phyloP scores from a whole-genome alignment of 2,329 filamentous ascomycete genomes.

The Acrocalymma vagum region DNA sequence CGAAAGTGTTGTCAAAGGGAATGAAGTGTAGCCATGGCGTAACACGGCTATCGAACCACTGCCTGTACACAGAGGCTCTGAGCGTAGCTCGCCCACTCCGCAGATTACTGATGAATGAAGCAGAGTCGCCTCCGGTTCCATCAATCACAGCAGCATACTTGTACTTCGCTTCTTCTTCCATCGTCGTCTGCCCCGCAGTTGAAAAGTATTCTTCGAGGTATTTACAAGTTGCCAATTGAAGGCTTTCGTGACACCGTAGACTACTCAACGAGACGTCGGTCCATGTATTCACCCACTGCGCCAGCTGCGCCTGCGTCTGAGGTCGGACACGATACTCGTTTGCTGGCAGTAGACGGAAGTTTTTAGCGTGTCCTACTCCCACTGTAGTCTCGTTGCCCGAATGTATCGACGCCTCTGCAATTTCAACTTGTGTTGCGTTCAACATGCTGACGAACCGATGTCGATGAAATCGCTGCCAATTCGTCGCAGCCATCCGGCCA shows the following conservation, averaged over 20 bases:
- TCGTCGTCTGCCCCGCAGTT: neutral
- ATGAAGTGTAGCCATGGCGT: conserved; percentile 83
- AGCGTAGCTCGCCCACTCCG: conserved; percentile 74
- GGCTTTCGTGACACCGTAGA: conserved; percentile 51
- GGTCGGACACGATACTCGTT: conserved; percentile 24
- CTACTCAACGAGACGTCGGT: conserved; percentile 52
- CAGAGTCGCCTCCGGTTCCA: conserved; percentile 51
- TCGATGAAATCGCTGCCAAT: conserved; percentile 77
- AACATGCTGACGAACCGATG: conserved; percentile 79
- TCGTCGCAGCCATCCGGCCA: conserved; percentile 56
- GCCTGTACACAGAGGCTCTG: conserved; percentile 78
- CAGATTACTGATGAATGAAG: conserved; percentile 56
- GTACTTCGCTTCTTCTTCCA: conserved; percentile 11
- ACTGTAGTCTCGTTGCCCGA: conserved; percentile 19
- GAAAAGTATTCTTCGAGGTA: conserved; percentile 54
- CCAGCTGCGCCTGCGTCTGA: conserved; percentile 27
- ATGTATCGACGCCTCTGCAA: conserved; percentile 52
- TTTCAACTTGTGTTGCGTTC: conserved; percentile 66
- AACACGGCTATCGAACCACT: conserved; percentile 78
- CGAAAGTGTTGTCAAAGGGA: conserved; percentile 78
- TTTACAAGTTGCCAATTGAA: conserved; percentile 49
- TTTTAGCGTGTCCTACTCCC: conserved; percentile 41
- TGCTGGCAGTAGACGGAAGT: conserved; percentile 49
- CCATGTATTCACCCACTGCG: conserved; percentile 48
- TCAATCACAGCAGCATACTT: conserved; percentile 72